Base-by-base conservation (phyloP, 106 monocot genomes). In the Gastrodia elata region DNA sequence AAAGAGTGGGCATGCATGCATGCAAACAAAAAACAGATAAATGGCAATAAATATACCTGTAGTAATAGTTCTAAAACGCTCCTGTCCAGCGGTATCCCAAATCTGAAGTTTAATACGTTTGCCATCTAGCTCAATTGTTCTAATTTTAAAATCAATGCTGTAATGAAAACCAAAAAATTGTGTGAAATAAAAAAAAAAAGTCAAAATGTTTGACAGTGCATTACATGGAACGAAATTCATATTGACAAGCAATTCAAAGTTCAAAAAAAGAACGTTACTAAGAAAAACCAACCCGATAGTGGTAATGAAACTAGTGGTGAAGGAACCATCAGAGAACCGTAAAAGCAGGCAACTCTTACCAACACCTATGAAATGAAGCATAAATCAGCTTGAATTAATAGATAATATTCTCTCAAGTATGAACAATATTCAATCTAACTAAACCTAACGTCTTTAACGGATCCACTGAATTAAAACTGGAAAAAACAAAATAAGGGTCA, bases 11-110 rank as follows among this genome's bases (percentile, higher is more conserved):
- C 38, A 35, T 46, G 48, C 38, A 48, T 14, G 18, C 7, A 39
- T 0, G 32, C 20, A 61, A 39, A 35, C 32, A 46, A n/a, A 76
- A 77, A 43, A 70, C 28, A 25, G 6, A 68, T 0, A 71, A 59
- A 61, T 28, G 30, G n/a, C 32, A 24, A 6, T 32, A 26, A 32
- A 61, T 13, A 14, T 75, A 86, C 89, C 89, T 27, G 85, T 89
- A 32, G 89, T 89, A 37, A 89, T 89, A 61, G 89, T 89, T 46
- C 85, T 77, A 68, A 89, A 89, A 8, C 89, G 55, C 55, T 89
- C 89, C 74, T 89, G 89, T 16, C 89, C 89, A 75, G 89, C 89
- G n/a, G 89, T 89, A 75, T 89, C 89, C 89, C 89, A 89, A 38
- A 89, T 89, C 75, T 89, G 89, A 38, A 89, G 73, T 76, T 89